These are phyloP conservation scores for Pyrenophora teres DNA, from an alignment of 2,329 filamentous ascomycete genomes.

Conservation along the genomic window DNA sequence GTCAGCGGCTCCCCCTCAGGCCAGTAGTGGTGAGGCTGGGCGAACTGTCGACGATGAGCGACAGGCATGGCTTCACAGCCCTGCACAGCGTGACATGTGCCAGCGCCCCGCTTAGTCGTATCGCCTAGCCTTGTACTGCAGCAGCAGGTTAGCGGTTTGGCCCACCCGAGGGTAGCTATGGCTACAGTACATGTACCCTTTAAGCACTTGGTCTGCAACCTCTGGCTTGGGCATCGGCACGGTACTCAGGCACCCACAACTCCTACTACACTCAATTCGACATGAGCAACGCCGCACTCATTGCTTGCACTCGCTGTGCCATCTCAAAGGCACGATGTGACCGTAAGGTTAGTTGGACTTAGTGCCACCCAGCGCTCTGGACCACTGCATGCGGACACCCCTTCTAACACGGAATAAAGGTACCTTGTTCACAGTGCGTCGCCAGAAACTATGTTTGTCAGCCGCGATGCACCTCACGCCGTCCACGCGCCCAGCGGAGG, in stretches of 20 bases:
- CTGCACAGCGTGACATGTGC: no score
- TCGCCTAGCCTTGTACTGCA: no score
- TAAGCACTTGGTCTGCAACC: neutral
- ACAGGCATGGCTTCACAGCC: no score
- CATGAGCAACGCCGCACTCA: constrained; percentile 5
- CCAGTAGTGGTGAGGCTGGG: no score
- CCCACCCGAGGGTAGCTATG: no score
- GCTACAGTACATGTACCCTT: neutral
- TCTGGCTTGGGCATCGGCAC: neutral
- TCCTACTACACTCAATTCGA: neutral
- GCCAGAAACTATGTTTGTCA: constrained; percentile 9
- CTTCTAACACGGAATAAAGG: constrained; percentile 3
- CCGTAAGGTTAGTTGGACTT: constrained; percentile 4
- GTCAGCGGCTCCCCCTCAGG: no score
- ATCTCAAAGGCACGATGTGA: constrained; percentile 12
- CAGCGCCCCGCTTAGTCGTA: no score
- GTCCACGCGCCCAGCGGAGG: constrained; percentile 5
- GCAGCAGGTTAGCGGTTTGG: no score
- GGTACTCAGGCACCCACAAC: neutral
- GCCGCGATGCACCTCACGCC: constrained; percentile 7
- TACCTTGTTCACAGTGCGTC: constrained; percentile 13
- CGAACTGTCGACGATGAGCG: no score
- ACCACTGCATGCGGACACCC: neutral
- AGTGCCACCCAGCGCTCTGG: neutral
- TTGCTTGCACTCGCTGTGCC: constrained; percentile 12